These are phyloP conservation scores for Grigorovia transvaalensis DNA, from an alignment of 805 yeast species.

Conservation along the genomic window DNA sequence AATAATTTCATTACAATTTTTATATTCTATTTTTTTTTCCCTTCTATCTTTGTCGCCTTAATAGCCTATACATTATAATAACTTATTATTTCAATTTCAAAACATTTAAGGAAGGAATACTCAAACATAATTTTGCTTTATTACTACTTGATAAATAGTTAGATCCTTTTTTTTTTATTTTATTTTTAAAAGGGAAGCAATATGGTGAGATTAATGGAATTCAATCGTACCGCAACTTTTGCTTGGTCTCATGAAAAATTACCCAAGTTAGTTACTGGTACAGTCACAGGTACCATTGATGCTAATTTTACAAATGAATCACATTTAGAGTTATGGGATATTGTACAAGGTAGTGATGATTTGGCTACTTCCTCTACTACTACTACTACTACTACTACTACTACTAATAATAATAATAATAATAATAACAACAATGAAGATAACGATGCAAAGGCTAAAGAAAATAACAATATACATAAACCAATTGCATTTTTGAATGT, in stretches of 20 bases:
- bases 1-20: too few species aligned
- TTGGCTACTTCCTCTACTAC: slow-evolving; percentile 35
- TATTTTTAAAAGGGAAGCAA: not conserved
- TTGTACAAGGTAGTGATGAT: slow-evolving; percentile 32
- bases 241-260: slow-evolving; percentile 79
- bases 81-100: not conserved
- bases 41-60: not conserved
- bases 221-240: slow-evolving; percentile 81
- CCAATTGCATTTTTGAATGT: slow-evolving; percentile 39
- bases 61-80: not conserved
- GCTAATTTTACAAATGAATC: slow-evolving; percentile 74
- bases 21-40: too few species aligned
- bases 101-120: not conserved
- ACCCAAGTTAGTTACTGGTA: slow-evolving; percentile 80
- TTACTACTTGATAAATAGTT: not conserved
- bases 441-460: slow-evolving; percentile 15
- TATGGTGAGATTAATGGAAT: slow-evolving; percentile 79
- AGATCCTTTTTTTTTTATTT: not conserved
- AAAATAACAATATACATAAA: slow-evolving; percentile 25
- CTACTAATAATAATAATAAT: slow-evolving; percentile 60
- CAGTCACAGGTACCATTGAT: slow-evolving; percentile 94
- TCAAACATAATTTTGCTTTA: not conserved
- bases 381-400: slow-evolving; percentile 36
- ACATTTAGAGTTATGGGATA: slow-evolving; percentile 69
- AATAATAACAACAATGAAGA: slow-evolving; percentile 61